Base-by-base conservation (phyloP, 176 grass and related monocot genomes). In the Carex parvula region DNA sequence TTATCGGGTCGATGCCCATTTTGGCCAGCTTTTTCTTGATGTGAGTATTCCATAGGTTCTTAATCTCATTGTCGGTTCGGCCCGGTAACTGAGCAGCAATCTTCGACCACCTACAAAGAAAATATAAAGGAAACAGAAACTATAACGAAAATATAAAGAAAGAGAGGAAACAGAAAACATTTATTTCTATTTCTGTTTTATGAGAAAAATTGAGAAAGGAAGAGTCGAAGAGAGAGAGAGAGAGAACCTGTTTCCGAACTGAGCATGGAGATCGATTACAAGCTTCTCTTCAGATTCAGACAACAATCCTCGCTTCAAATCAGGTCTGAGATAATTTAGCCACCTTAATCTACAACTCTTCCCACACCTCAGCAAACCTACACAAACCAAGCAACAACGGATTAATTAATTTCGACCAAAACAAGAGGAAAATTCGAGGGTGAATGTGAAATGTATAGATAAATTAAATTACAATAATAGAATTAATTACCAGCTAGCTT, bases 1-100 rank as follows among this genome's bases (percentile, higher is more conserved):
- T 95, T 85, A 85, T 70, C 52, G 93, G 93, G 64, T 99, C 87
- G 71, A 99, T 79, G 60, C 96, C 96, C 93, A 91, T 91, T 87
- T 82, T 90, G 64, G 86, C 83, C 30, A 98, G 91, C 83, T 98
- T 98, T 85, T 98, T 98, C 70, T 91, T 91, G 88, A 99, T 95
- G 84, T 99, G 93, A 0, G 96, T 99, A 88, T 99, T 95, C 96
- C 96, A 99, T 60, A 92, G 89, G 84, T 99, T 99, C 91, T 99
- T 99, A 70, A 99, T 95, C 84, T 99, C 96, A 69, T 99, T 99
- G 85, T 99, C 95, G 5, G 95, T 98, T 83, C 95, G 86, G 15
- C 95, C 95, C 0, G 95, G 95, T 0, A 98, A 93, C 42, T 81
- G 68, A 60, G 92, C 87, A 20, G 95, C 95, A 70, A 98, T 98